phyloP scores from a whole-genome alignment of 495 filamentous ascomycete genomes.

The Lasiosphaeriaceae sp. region DNA sequence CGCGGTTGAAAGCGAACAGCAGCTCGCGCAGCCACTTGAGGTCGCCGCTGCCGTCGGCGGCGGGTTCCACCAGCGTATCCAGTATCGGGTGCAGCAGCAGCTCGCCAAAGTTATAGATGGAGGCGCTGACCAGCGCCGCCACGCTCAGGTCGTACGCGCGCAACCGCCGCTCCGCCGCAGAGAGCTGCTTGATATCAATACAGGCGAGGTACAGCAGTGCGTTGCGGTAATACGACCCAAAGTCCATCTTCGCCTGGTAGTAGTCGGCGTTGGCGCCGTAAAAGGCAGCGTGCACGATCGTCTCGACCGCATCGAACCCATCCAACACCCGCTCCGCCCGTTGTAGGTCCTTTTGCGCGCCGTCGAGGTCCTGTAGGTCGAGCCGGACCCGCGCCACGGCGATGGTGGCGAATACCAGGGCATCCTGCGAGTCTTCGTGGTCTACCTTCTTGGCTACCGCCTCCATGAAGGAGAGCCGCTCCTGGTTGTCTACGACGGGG shows the following conservation, averaged over 20 bases:
- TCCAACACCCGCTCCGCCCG: constrained; percentile 84
- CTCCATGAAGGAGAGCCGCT: constrained; percentile 83
- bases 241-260: constrained; percentile 89
- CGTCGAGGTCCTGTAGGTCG: constrained; percentile 66
- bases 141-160: constrained; percentile 91
- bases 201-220: constrained; percentile 98
- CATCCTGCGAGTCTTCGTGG: constrained; percentile 89
- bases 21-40: constrained; percentile 81
- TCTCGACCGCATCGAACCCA: constrained; percentile 90
- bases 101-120: constrained; percentile 99
- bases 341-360: constrained; percentile 80
- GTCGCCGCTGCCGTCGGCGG: constrained; percentile 34
- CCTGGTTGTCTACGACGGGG: constrained; percentile 64
- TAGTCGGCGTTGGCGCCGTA: constrained; percentile 95
- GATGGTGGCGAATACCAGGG: constrained; percentile 88
- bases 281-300: constrained; percentile 92
- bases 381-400: constrained; percentile 89
- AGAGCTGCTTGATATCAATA: constrained; percentile 74
- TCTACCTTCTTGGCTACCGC: constrained; percentile 83
- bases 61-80: constrained; percentile 62
- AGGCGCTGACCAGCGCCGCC: constrained; percentile 85
- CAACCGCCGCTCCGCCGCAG: constrained; percentile 63
- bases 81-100: constrained; percentile 96
- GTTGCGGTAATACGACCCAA: constrained; percentile 93
- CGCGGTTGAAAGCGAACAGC: constrained; percentile 95